Base-by-base conservation (phyloP, 441 rosid species). In the Omphalea diandra region DNA sequence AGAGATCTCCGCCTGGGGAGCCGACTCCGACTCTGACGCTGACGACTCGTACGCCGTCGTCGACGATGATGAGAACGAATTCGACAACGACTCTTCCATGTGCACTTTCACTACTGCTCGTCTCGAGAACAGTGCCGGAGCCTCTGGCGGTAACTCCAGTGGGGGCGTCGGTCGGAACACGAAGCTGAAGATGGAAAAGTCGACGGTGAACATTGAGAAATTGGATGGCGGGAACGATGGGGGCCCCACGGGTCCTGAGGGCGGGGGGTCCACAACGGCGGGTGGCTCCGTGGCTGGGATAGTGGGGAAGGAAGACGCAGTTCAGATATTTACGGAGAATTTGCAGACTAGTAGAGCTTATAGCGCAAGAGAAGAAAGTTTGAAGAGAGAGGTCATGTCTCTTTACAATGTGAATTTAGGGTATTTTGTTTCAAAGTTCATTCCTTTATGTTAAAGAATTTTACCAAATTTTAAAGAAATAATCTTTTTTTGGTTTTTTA, bases 331-430 rank as follows among this genome's bases (percentile, higher is more conserved):
- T 79, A 87, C 98, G 0, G 99, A 93, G 78, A 91, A 93, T 83
- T 69, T 91, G 60, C 99, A 96, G 89, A 89, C 97, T 6, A 90
- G 96, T 63, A 98, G 99, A 5, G 99, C 99, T 75, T 96, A 96
- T 78, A 88, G 90, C 73, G 97, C 97, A 1, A 85, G 99, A 82
- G 99, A 96, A 83, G 99, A 93, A 81, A 76, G 76, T 77, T 81
- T 96, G 81, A 96, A 87, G 77, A 80, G 88, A 84, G 99, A 96
- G 90, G 99, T 87, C 64, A 50, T 55, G 31, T 55, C n/a, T n/a
- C n/a, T 46, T 24, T 41, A 41, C 40, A 29, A n/a, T 71, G 11
- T 27, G 18, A 27, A 29, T 38, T 52, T 63, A 26, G 20, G 20
- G 29, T 11, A 22, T 18, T 56, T 73, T 58, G 4, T 57, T 36